Base-by-base conservation (phyloP, 768 basidiomycete species). In the Termitomyces sp. region DNA sequence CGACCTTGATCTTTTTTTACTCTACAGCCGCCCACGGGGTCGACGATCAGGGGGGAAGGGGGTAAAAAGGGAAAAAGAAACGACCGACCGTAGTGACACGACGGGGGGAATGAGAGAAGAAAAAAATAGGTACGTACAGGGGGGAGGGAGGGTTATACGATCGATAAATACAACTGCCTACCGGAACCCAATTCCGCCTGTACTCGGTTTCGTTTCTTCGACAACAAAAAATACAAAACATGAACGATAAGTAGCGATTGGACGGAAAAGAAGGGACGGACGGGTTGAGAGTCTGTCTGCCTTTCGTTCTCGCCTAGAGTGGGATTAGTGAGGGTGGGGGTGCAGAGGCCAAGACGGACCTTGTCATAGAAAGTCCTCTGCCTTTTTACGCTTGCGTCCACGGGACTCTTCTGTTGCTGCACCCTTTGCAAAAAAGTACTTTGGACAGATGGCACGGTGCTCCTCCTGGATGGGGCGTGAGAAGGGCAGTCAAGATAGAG, bases 311-410 rank as follows among this genome's bases (percentile, higher is more conserved):
- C 5, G 41, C 41, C 34, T 14, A n/a, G 8, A 18, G 24, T 9
- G n/a, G 27, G 14, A 24, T 49, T 4, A 51, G 27, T 10, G 20
- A 14, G 24, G n/a, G n/a, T n/a, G n/a, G n/a, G n/a, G n/a, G n/a
- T n/a, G n/a, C n/a, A n/a, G n/a, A n/a, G n/a, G n/a, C n/a, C n/a
- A n/a, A n/a, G n/a, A n/a, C n/a, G n/a, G n/a, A n/a, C n/a, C n/a
- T 46, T 37, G 13, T 67, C 63, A 92, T 64, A 93, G 72, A 71
- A 90, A 91, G 70, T 94, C 92, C 71, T 93, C 91, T 32, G 92
- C 92, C 62, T 90, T 78, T 47, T 91, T 88, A 47, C 92, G 77
- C 72, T 94, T 94, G 76, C 86, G 90, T 48, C 91, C 90, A 62
- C 88, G 81, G 50, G 80, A 74, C 65, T 89, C 88, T 51, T 88